Percentiles rank a stretch among this genome's conserved stretches.
Evolutionary conservation across 2,329 filamentous ascomycete species (phyloP).

Genomic region (Teratosphaeria zuluensis): DNA sequence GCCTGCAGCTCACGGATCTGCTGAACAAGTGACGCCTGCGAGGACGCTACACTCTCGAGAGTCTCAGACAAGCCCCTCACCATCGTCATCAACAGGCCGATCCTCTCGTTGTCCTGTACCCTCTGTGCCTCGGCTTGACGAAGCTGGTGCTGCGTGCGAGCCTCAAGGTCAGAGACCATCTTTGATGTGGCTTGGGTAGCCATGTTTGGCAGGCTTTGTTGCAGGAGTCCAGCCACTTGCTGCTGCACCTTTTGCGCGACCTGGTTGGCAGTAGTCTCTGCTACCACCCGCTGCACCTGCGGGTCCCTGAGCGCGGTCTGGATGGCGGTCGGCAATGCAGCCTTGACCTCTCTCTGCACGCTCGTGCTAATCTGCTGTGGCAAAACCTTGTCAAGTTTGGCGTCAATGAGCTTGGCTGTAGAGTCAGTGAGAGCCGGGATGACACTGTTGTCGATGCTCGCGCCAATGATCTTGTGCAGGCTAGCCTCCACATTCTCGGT

Average conservation of each 20-base stretch:
- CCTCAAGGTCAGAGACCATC: slow-evolving; percentile 59
- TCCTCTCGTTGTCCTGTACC: slow-evolving; percentile 51
- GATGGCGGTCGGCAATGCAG: slow-evolving; percentile 56
- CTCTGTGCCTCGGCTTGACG: slow-evolving; percentile 43
- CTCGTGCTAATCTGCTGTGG: slow-evolving; percentile 54
- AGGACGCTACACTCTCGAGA: slow-evolving; percentile 58
- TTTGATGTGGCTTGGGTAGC: slow-evolving; percentile 50
- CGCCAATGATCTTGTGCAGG: slow-evolving; percentile 63
- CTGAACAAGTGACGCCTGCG: slow-evolving; percentile 60
- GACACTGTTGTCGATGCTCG: slow-evolving; percentile 65
- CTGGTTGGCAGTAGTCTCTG: slow-evolving; percentile 60
- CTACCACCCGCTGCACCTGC: slow-evolving; percentile 61
- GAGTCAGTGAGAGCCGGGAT: slow-evolving; percentile 64
- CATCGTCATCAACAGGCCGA: slow-evolving; percentile 60
- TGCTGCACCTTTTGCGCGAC: slow-evolving; percentile 60
- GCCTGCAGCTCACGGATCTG: slow-evolving; percentile 34
- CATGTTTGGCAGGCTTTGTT: slow-evolving; percentile 29
- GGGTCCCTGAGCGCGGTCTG: slow-evolving; percentile 61
- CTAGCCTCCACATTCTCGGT: slow-evolving; percentile 67
- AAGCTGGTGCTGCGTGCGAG: slow-evolving; percentile 43
- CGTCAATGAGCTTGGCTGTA: slow-evolving; percentile 58
- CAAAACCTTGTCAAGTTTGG: slow-evolving; percentile 60
- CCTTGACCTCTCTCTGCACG: slow-evolving; percentile 58
- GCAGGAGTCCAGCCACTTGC: slow-evolving; percentile 53
- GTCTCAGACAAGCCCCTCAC: slow-evolving; percentile 59